These are phyloP conservation scores for Cladophialophora bantiana DNA, from an alignment of 2,329 filamentous ascomycete species.

Conservation along the genomic window DNA sequence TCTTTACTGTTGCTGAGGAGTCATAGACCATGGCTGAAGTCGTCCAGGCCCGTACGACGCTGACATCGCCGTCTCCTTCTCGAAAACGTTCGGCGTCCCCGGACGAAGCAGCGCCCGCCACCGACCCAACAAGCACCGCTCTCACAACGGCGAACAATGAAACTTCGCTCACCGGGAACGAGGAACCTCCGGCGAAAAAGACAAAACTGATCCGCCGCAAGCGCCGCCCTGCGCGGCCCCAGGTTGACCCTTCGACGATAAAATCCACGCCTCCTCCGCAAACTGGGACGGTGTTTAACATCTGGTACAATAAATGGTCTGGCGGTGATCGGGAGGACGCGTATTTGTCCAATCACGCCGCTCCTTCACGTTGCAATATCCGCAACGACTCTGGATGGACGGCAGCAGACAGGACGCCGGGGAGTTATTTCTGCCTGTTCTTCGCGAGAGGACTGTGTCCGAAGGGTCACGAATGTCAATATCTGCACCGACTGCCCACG, in stretches of 20 bases:
- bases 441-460: constrained; percentile 84
- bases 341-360: constrained; percentile 80
- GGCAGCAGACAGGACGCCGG: constrained; percentile 75
- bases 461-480: constrained; percentile 91
- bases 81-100: constrained; percentile 41
- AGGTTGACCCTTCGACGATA: constrained; percentile 85
- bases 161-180: constrained; percentile 20
- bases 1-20: neutral
- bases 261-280: constrained; percentile 80
- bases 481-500: constrained; percentile 85
- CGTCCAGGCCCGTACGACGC: constrained; percentile 32
- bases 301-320: constrained; percentile 99
- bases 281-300: constrained; percentile 95
- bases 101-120: constrained; percentile 14
- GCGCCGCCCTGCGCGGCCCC: constrained; percentile 84
- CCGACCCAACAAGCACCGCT: constrained; percentile 25
- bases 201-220: constrained; percentile 93
- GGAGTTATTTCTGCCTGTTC: constrained; percentile 90
- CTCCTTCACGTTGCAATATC: constrained; percentile 86
- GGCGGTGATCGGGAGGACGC: constrained; percentile 95
- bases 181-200: constrained; percentile 60
- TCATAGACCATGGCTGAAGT: constrained; percentile 35
- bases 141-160: constrained; percentile 36
- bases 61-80: constrained; percentile 33
- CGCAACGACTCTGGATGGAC: constrained; percentile 81